Evolutionary conservation across 768 basidiomycete genomes (phyloP).

Genomic region (Mycena alexandri): DNA sequence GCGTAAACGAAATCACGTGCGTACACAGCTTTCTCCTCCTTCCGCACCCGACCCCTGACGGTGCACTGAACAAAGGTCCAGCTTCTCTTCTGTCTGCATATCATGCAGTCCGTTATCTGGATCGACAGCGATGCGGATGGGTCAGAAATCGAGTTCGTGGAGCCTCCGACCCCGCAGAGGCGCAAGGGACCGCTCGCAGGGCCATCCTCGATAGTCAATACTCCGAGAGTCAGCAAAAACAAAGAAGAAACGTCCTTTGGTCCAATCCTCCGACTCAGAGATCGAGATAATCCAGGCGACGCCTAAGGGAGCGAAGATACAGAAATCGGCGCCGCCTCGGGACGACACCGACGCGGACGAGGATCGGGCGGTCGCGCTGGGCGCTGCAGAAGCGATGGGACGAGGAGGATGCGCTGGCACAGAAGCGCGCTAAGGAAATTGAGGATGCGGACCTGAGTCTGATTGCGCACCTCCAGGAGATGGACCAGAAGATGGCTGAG

Average conservation of each 20-base stretch:
- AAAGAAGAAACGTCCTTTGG: slow-evolving; percentile 14
- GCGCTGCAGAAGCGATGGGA: slow-evolving; percentile 31
- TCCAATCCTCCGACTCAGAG: neutral
- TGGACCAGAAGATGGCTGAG: slow-evolving; percentile 26
- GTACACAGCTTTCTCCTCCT: slow-evolving; percentile 1
- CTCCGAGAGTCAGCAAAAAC: neutral
- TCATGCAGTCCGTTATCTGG: slow-evolving; percentile 26
- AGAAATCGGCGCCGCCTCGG: neutral
- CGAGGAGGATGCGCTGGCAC: slow-evolving; percentile 21
- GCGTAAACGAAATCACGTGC: neutral
- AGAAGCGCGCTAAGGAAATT: slow-evolving; percentile 1
- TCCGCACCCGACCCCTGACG: neutral
- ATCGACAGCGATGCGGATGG: slow-evolving; percentile 29
- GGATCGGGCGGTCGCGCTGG: slow-evolving; percentile 22
- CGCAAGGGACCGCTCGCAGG: slow-evolving; percentile 24
- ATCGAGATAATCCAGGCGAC: slow-evolving; percentile 22
- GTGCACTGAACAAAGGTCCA: no score
- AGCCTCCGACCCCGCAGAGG: slow-evolving; percentile 5
- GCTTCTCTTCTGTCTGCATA: no score
- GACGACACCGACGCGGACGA: neutral
- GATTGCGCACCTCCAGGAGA: slow-evolving; percentile 22
- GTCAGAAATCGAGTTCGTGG: slow-evolving; percentile 26
- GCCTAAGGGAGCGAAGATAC: neutral
- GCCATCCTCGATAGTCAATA: slow-evolving; percentile 20
- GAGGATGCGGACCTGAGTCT: slow-evolving; percentile 15